Conservation (phyloP, 1,284 basidiomycete species). For the Cutaneotrichosporon sp. region DNA sequence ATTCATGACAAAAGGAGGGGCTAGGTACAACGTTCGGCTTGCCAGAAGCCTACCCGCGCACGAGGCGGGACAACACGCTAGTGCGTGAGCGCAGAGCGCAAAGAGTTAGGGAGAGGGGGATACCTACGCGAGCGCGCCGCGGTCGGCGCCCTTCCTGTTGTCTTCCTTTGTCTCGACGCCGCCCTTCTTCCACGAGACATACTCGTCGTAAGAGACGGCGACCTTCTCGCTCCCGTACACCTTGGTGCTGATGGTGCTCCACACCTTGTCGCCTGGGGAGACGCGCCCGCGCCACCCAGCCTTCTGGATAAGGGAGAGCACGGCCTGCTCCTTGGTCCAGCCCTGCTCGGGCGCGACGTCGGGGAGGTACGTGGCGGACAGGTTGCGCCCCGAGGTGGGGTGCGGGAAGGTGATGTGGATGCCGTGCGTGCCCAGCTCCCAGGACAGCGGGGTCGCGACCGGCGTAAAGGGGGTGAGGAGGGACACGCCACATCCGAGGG, state of each 20-base stretch:
- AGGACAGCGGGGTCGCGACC: slow-evolving; percentile 81
- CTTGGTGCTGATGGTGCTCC: slow-evolving; percentile 72
- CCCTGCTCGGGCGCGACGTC: slow-evolving; percentile 90
- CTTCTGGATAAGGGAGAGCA: slow-evolving; percentile 89
- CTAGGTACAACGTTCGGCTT: background rate
- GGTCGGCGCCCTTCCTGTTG: background rate
- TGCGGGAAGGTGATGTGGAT: slow-evolving; percentile 86
- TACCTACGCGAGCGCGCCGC: slow-evolving; percentile 20
- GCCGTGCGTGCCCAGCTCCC: slow-evolving; percentile 89
- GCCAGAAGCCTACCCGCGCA: slow-evolving; percentile 7
- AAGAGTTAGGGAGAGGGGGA: background rate
- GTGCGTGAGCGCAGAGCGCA: slow-evolving; percentile 8
- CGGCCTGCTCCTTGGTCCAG: slow-evolving; percentile 85
- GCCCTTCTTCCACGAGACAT: slow-evolving; percentile 35
- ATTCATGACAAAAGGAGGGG: background rate
- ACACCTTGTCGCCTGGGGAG: slow-evolving; percentile 64
- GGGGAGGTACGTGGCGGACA: slow-evolving; percentile 92
- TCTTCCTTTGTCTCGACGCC: background rate
- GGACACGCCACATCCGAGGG: slow-evolving; percentile 77
- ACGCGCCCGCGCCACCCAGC: slow-evolving; percentile 84
- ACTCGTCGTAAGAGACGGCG: slow-evolving; percentile 73
- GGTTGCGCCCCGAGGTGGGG: slow-evolving; percentile 61
- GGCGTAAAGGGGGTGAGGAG: slow-evolving; percentile 91
- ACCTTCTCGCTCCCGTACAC: slow-evolving; percentile 83
- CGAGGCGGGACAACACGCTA: slow-evolving; percentile 14